Percentiles rank a stretch among this genome's conserved stretches.
These are phyloP conservation scores for Coemansia sp. DNA, from an alignment of 192 early-diverging fungal species.

Conservation along the genomic window DNA sequence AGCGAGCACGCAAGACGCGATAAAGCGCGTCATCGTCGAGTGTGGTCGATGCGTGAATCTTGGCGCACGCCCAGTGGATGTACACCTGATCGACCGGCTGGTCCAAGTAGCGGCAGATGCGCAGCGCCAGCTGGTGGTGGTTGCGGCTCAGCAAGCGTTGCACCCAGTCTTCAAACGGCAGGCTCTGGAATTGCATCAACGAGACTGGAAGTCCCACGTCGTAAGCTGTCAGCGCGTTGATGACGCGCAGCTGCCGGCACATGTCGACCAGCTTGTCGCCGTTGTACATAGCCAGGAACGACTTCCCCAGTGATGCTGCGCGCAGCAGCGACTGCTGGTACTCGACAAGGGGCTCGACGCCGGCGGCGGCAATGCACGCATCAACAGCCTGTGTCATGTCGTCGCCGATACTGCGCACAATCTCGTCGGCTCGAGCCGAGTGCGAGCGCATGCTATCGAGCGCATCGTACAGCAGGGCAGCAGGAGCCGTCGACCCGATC, in stretches of 20 bases:
- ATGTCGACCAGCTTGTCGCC: constrained; percentile 84
- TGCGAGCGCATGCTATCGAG: constrained; percentile 65
- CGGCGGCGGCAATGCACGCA: constrained; percentile 88
- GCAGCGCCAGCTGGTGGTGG: constrained; percentile 80
- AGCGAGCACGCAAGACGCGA: constrained; percentile 73
- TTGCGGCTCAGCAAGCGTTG: constrained; percentile 81
- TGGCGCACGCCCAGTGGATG: constrained; percentile 96
- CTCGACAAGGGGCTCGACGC: constrained; percentile 73
- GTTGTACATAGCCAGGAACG: constrained; percentile 84
- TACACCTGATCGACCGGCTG: constrained; percentile 76
- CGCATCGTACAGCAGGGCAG: constrained; percentile 89
- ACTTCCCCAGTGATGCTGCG: constrained; percentile 92
- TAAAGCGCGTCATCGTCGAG: constrained; percentile 89
- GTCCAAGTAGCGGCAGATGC: constrained; percentile 80
- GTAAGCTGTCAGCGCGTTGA: constrained; percentile 84
- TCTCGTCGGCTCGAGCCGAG: constrained; percentile 88
- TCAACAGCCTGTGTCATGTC: constrained; percentile 87
- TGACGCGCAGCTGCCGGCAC: constrained; percentile 78
- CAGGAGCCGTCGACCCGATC: constrained; percentile 91
- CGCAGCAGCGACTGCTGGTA: constrained; percentile 76
- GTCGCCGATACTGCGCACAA: constrained; percentile 79
- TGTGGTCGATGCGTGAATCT: constrained; percentile 71
- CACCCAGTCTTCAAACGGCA: constrained; percentile 80
- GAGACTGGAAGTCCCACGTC: constrained; percentile 90
- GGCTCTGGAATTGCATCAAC: constrained; percentile 66